Evolutionary conservation across 345 rosid species (phyloP), one percentile per base, ranked within the genome.

Genomic region (Aquilaria sinensis): DNA sequence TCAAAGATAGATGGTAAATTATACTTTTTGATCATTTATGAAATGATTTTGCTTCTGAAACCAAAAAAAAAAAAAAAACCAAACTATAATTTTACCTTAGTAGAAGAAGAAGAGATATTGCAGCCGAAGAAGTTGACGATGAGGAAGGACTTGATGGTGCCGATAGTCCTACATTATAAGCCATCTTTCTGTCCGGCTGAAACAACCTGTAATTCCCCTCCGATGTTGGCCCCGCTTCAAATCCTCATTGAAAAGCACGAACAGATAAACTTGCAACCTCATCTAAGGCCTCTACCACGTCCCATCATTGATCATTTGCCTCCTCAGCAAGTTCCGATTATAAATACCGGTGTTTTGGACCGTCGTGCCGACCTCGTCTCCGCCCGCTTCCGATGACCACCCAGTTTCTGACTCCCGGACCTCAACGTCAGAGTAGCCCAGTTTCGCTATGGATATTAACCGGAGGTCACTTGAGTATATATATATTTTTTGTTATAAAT

Each of bases 341-440:
- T 88, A 90, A 11, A 64, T 34, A 0, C 95, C 97, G 0, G 99
- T 97, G 71, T 94, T 88, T 15, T 68, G 64, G 11, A 72, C 57
- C 0, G 89, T 82, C 10, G 99, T 97, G 4, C 99, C 99, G 0
- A 71, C 63, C 64, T 90, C 99, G 57, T 80, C 51, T 0, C 71
- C 31, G 49, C 88, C 99, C 2, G 97, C 99, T 77, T 82, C 85
- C 0, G 97, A 90, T 0, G 99, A 97, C 99, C 99, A 94, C 0
- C 99, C 99, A 0, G 99, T 94, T 65, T 94, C 99, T 1, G 97
- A 80, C 41, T 88, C 93, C 32, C 81, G 69, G 10, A 90, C 95
- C 64, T 88, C 99, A 34, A 94, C 80, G 10, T 81, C 84, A 6
- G 41, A 61, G 52, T 69, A 88, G 2, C 97, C 99, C 74, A 94